phyloP scores from a whole-genome alignment of 768 basidiomycete species.

The Tricholomella constricta region DNA sequence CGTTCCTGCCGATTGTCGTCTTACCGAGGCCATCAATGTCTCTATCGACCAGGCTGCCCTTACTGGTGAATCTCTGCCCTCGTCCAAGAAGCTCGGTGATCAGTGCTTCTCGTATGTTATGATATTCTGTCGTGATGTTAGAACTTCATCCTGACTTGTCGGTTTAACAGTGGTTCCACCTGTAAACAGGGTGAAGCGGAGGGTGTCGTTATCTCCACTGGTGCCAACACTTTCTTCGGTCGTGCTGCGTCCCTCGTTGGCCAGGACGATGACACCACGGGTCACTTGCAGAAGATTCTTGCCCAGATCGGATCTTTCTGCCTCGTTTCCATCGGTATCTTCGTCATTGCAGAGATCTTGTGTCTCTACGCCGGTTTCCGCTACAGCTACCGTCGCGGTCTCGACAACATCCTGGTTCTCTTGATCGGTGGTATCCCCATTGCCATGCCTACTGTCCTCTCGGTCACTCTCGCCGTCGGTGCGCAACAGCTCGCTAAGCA shows the following conservation, averaged over 20 bases:
- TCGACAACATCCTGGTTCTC: slow-evolving; percentile 97
- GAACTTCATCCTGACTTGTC: slow-evolving; percentile 7
- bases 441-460: slow-evolving; percentile 98
- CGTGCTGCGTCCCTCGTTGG: slow-evolving; percentile 97
- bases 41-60: slow-evolving; percentile 98
- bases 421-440: slow-evolving; percentile 99
- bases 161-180: slow-evolving; percentile 75
- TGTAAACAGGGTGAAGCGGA: slow-evolving; percentile 99
- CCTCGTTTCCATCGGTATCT: slow-evolving; percentile 92
- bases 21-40: slow-evolving; percentile 95
- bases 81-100: slow-evolving; percentile 89
- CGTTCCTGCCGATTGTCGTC: slow-evolving; percentile 96
- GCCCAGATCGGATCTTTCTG: slow-evolving; percentile 99
- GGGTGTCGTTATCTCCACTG: slow-evolving; percentile 97
- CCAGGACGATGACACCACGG: slow-evolving; percentile 95
- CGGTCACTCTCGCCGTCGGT: slow-evolving; percentile 97
- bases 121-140: background rate
- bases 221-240: slow-evolving; percentile 98
- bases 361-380: slow-evolving; percentile 91
- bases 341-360: slow-evolving; percentile 92
- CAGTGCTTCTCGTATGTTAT: slow-evolving; percentile 94
- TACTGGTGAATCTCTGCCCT: slow-evolving; percentile 95
- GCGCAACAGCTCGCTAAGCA: slow-evolving; percentile 98
- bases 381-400: slow-evolving; percentile 90
- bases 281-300: slow-evolving; percentile 98